Evolutionary conservation across 768 basidiomycete genomes (phyloP), one percentile per base, ranked within the genome.

Genomic region (Tylopilus vinaceipallidus): DNA sequence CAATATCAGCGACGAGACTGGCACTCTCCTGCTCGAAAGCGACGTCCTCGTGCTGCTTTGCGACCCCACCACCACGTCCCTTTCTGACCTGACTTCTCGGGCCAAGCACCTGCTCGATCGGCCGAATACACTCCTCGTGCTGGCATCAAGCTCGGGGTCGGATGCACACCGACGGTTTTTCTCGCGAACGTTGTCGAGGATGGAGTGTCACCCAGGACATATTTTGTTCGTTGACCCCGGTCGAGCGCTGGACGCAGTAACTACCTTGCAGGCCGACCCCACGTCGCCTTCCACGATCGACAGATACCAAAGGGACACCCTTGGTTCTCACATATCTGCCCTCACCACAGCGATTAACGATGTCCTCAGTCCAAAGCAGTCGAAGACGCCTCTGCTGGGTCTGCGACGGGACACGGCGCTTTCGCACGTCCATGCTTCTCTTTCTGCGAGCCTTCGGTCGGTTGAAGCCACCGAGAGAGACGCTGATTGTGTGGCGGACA

Each of bases 31-130:
- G 30, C 50, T 67, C 51, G 66, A 68, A 53, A 81, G 82, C 8
- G 85, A 89, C 57, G 70, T 87, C 32, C 75, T 83, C n/a, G 65
- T 91, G 53, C 55, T 89, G 16, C 71, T 87, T 14, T 77, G 71
- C 60, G 86, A 88, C 51, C 83, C 86, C 6, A 49, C 83, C 33
- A 75, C 77, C 19, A 78, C 75, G 1, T 70, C 78, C 8, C 63
- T 83, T 19, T 56, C 73, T 1, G 60, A 71, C 19, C 61, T 84
- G 16, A 43, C 54, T 14, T 7, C 40, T 2, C 59, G 58, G 13
- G 55, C 62, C 22, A 52, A 34, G 14, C 50, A 66, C 36, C 38
- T 78, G 40, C 55, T 68, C 48, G 23, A 61, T 41, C 61, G 67
- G 42, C 68, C 73, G 7, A 78, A 76, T 44, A 71, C 73, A 4